phyloP scores from a whole-genome alignment of 1,139 yeast genomes.

The Blastobotrys indianensis region DNA sequence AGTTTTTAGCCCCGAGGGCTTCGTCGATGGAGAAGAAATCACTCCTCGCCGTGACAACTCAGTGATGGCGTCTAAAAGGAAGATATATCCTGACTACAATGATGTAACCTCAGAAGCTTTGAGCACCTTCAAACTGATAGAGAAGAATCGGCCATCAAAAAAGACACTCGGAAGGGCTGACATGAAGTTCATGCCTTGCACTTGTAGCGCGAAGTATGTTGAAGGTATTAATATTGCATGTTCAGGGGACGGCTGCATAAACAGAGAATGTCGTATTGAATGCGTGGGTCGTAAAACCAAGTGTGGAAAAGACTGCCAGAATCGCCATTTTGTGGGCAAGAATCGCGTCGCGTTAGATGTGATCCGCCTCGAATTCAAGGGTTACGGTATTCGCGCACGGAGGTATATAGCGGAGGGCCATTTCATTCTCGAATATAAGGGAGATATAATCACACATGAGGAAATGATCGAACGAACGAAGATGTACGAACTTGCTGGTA shows the following conservation, averaged over 20 bases:
- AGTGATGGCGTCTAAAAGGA: not conserved
- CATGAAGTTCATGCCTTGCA: slow-evolving; percentile 71
- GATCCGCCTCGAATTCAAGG: slow-evolving; percentile 75
- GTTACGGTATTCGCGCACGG: slow-evolving; percentile 81
- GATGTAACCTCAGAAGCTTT: slow-evolving; percentile 61
- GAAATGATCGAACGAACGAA: slow-evolving; percentile 68
- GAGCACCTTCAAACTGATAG: slow-evolving; percentile 48
- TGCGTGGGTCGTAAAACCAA: slow-evolving; percentile 60
- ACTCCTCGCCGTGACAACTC: not conserved
- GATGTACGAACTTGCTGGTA: slow-evolving; percentile 62
- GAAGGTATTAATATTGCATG: slow-evolving; percentile 59
- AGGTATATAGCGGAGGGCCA: slow-evolving; percentile 50
- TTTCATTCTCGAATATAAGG: slow-evolving; percentile 86
- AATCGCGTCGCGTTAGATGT: slow-evolving; percentile 70
- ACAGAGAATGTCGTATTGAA: slow-evolving; percentile 85
- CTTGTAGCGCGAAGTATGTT: slow-evolving; percentile 57
- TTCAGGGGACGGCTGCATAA: slow-evolving; percentile 84
- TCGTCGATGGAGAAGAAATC: too few relatives aligned
- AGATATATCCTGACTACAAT: not conserved
- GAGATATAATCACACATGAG: slow-evolving; percentile 82
- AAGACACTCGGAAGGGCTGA: slow-evolving; percentile 31
- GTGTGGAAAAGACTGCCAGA: slow-evolving; percentile 77
- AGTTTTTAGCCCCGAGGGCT: too few relatives aligned
- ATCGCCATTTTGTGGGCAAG: slow-evolving; percentile 75
- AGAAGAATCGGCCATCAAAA: slow-evolving; percentile 52